Evolutionary conservation across 176 grass and related monocot genomes (phyloP).

Genomic region (Oryza coarctata): DNA sequence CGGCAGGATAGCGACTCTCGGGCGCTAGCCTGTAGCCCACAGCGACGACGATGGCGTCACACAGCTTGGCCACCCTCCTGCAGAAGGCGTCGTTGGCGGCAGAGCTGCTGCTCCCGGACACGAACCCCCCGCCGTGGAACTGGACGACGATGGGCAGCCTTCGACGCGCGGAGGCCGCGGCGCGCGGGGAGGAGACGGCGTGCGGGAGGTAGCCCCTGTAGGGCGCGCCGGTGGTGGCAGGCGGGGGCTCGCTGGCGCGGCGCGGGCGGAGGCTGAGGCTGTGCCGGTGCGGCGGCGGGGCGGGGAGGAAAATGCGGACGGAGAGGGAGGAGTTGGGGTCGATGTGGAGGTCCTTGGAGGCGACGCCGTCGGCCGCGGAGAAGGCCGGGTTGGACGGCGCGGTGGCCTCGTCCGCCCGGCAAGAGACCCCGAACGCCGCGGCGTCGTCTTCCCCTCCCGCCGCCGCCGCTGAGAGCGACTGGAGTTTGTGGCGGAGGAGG

Average conservation of each 20-base stretch:
- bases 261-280: constrained; percentile 20
- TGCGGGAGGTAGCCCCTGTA: constrained; percentile 66
- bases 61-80: constrained; percentile 80
- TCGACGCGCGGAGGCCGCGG: constrained; percentile 18
- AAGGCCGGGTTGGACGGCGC: constrained; percentile 69
- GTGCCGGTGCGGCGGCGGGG: constrained; percentile 30
- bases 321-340: constrained; percentile 69
- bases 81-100: constrained; percentile 82
- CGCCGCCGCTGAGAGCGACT: constrained; percentile 40
- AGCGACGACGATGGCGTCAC: constrained; percentile 69
- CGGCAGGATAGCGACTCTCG: constrained; percentile 76
- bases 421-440: constrained; percentile 54
- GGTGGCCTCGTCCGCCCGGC: constrained; percentile 67
- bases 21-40: constrained; percentile 81
- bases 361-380: constrained; percentile 61
- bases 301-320: constrained; percentile 72
- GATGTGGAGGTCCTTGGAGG: constrained; percentile 84
- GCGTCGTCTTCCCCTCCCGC: not conserved
- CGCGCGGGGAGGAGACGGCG: constrained; percentile 34
- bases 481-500: constrained; percentile 76
- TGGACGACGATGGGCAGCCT: constrained; percentile 82
- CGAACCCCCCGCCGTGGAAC: constrained; percentile 85
- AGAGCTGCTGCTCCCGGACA: constrained; percentile 68
- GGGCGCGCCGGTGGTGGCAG: constrained; percentile 10
- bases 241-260: constrained; percentile 50